phyloP scores from a whole-genome alignment of 1,284 basidiomycete genomes.

The Trametes sp. region DNA sequence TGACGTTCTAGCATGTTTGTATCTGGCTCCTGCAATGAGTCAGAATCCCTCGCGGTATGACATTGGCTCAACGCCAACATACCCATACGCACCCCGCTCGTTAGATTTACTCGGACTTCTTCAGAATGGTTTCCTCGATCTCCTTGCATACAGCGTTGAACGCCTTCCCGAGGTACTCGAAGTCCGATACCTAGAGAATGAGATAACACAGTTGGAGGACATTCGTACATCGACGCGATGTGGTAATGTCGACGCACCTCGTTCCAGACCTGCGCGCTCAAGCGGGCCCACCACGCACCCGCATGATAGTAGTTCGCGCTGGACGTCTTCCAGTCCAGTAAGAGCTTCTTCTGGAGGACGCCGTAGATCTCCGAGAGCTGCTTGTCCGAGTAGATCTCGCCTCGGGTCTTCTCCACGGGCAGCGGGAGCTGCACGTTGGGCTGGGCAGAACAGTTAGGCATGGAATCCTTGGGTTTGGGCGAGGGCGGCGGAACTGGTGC shows the following conservation, averaged over 20 bases:
- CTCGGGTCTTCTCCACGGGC: constrained; percentile 31
- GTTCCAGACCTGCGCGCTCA: constrained; percentile 77
- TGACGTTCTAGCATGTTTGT: too few relatives aligned
- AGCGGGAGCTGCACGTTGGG: constrained; percentile 45
- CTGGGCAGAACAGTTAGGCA: too few relatives aligned
- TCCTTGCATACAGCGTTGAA: constrained; percentile 34
- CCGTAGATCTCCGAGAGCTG: constrained; percentile 40
- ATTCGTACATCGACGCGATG: neutral
- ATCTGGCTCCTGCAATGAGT: too few relatives aligned
- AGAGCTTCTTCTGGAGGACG: constrained; percentile 47
- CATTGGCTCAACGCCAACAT: too few relatives aligned
- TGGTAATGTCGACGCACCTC: constrained; percentile 45
- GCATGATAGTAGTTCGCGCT: constrained; percentile 61
- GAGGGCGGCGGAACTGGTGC: too few relatives aligned
- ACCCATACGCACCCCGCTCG: too few relatives aligned
- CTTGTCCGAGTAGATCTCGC: constrained; percentile 30
- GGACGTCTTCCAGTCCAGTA: constrained; percentile 53
- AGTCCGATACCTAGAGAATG: constrained; percentile 57
- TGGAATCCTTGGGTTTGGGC: too few relatives aligned
- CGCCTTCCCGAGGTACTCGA: constrained; percentile 42
- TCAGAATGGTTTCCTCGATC: constrained; percentile 28
- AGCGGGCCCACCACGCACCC: constrained; percentile 74
- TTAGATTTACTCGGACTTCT: constrained; percentile 4
- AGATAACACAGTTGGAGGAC: neutral
- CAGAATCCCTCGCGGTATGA: neutral